These are phyloP conservation scores for Malus orientalis DNA, from an alignment of 306 rosid species.

Conservation along the genomic window DNA sequence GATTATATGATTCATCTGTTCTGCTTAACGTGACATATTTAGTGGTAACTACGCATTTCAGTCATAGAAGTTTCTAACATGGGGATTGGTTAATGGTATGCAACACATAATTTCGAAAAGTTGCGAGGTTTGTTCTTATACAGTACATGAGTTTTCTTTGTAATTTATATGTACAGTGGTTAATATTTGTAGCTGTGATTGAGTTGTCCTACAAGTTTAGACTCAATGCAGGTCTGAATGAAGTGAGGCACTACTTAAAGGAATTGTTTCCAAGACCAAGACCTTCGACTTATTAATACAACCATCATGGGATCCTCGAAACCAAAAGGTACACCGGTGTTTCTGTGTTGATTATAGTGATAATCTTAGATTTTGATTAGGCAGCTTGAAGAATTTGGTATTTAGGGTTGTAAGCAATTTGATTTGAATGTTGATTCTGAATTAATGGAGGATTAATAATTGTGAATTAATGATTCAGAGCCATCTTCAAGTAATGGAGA, in stretches of 20 bases:
- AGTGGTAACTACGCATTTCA: too few relatives aligned
- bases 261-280: too few relatives aligned
- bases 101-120: neutral
- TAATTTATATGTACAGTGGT: neutral
- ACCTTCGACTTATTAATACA: too few relatives aligned
- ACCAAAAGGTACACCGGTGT: neutral
- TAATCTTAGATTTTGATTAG: neutral
- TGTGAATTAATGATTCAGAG: conserved; percentile 19
- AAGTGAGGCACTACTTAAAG: too few relatives aligned
- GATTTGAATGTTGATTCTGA: too few relatives aligned
- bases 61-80: too few relatives aligned
- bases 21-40: too few relatives aligned
- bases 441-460: too few relatives aligned
- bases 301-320: too few relatives aligned
- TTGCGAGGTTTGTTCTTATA: conserved; percentile 17
- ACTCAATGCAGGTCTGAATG: conserved; percentile 1
- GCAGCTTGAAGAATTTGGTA: neutral
- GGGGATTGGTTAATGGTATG: too few relatives aligned
- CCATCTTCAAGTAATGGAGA: conserved; percentile 34
- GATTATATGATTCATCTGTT: too few relatives aligned
- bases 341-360: neutral
- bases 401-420: neutral
- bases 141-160: neutral
- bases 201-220: neutral
- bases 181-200: neutral